phyloP scores from a whole-genome alignment of 73 alveolate genomes.

The Stentor coeruleus region DNA sequence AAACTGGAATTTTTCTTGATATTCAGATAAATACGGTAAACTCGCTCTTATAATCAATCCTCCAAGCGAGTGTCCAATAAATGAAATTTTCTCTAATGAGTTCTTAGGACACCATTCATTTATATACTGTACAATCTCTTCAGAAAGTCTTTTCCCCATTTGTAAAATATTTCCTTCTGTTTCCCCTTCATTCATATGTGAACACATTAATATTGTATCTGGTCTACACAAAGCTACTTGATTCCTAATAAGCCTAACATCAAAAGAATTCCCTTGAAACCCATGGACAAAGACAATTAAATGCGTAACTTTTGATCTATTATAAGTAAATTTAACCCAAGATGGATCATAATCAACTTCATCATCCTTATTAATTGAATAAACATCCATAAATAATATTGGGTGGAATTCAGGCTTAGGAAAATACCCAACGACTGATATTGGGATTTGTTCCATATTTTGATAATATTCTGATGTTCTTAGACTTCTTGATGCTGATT shows the following conservation, averaged over 20 bases:
- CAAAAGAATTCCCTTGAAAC: slow-evolving; percentile 89
- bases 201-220: slow-evolving; percentile 68
- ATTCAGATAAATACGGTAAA: slow-evolving; percentile 62
- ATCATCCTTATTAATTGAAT: slow-evolving; percentile 37
- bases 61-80: slow-evolving; percentile 99
- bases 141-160: slow-evolving; percentile 87
- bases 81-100: slow-evolving; percentile 77
- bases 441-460: slow-evolving; percentile 41
- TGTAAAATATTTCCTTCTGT: slow-evolving; percentile 75
- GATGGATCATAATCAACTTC: slow-evolving; percentile 35
- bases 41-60: slow-evolving; percentile 89
- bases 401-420: slow-evolving; percentile 56
- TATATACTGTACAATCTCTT: slow-evolving; percentile 72
- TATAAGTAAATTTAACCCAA: neutral
- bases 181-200: slow-evolving; percentile 72
- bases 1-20: slow-evolving; percentile 76
- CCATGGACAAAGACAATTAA: slow-evolving; percentile 91
- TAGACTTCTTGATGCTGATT: slow-evolving; percentile 39
- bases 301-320: slow-evolving; percentile 57
- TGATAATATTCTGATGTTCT: slow-evolving; percentile 41
- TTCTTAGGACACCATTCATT: slow-evolving; percentile 83
- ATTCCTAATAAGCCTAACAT: slow-evolving; percentile 81
- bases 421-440: slow-evolving; percentile 45
- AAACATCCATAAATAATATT: slow-evolving; percentile 63
- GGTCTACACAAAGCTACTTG: slow-evolving; percentile 76